These are phyloP conservation scores for Gamarada debralockiae DNA, from an alignment of 495 filamentous ascomycete species.

Conservation along the genomic window DNA sequence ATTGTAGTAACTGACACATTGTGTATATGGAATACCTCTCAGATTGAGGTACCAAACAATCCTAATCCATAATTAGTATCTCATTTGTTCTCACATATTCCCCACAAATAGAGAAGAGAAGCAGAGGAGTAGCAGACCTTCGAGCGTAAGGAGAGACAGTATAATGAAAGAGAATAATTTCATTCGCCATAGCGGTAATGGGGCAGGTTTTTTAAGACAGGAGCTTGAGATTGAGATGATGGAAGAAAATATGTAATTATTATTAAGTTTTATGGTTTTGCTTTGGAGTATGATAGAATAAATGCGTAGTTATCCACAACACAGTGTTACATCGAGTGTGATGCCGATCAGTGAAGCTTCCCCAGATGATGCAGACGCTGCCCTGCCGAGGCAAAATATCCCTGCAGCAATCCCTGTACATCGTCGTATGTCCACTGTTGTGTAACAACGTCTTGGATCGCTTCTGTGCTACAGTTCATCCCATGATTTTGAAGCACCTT, in stretches of 20 bases:
- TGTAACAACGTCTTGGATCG: too few species aligned
- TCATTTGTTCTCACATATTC: not conserved
- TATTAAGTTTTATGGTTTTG: too few species aligned
- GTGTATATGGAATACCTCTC: conserved; percentile 49
- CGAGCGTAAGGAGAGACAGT: conserved; percentile 52
- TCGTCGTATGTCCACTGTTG: not conserved
- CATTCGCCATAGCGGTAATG: conserved; percentile 14
- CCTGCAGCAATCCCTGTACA: not conserved
- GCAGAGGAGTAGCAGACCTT: conserved; percentile 7
- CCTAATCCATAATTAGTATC: conserved; percentile 27
- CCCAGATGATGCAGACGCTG: not conserved
- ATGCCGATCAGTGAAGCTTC: not conserved
- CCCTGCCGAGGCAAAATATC: not conserved
- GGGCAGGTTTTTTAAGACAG: too few species aligned
- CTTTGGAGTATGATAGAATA: too few species aligned
- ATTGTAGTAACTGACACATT: conserved; percentile 41
- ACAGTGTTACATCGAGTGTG: not conserved
- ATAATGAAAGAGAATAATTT: conserved; percentile 54
- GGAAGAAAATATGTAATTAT: too few species aligned
- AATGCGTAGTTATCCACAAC: too few species aligned
- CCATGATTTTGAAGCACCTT: too few species aligned
- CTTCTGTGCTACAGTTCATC: too few species aligned
- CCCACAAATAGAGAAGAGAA: too few species aligned
- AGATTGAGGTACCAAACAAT: conserved; percentile 58
- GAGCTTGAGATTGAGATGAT: too few species aligned